Evolutionary conservation across 306 rosid species (phyloP), one percentile per base, ranked within the genome.

Genomic region (Cicer cuneatum): DNA sequence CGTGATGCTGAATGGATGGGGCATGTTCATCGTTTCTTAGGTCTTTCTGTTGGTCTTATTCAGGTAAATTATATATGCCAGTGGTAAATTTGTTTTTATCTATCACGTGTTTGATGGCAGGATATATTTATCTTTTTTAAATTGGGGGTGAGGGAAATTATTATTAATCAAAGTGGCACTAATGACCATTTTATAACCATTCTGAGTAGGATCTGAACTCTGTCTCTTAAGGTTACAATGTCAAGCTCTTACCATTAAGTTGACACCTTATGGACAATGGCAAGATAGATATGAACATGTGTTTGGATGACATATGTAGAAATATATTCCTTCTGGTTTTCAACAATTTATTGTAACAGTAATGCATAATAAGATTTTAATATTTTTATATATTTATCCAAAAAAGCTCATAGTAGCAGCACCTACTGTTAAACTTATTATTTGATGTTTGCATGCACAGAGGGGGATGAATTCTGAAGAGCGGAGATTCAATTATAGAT

Each of bases 1-100:
- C 92, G 97, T n/a, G 97, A 94, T 88, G 97, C 98, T 73, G 98
- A 94, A 80, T 94, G 98, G 98, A 94, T 94, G 98, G 98, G 98
- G 71, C 89, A 89, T 49, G 97, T 91, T 82, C 98, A 94, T 80
- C 90, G 90, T 70, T 94, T 91, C 86, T 84, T 94, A 74, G 97
- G 97, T 82, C 96, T 94, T 71, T 91, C 97, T 10, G 96, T 94
- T 75, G 98, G 98, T 60, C 96, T 93, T 74, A 86, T 93, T 76
- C 98, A 89, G 97, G 97, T 93, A 73, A 69, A 72, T 76, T 78
- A 10, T 39, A 67, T 59, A 48, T 33, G 37, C 41, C 37, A 41
- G 54, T 56, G 54, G 62, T 57, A 29, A 24, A 11, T 77, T 46
- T 46, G 13, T 71, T 52, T 64, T 19, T 39, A 47, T 62, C 16